phyloP scores from a whole-genome alignment of 495 filamentous ascomycete species.

The Xylaria acuta region DNA sequence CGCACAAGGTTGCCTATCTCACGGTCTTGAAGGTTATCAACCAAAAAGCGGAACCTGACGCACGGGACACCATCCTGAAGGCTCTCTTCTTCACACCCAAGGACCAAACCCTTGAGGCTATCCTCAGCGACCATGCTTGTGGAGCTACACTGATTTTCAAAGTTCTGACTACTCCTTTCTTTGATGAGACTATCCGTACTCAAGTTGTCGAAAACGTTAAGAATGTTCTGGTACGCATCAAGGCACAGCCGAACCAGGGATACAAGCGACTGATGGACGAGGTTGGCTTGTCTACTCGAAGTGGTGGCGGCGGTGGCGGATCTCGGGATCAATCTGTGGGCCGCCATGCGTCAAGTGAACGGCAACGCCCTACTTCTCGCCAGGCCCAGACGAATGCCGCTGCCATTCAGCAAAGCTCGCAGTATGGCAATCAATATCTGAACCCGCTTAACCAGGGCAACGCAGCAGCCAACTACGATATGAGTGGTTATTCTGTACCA shows the following conservation, averaged over 20 bases:
- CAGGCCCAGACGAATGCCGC: slow-evolving; percentile 53
- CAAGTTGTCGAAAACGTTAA: slow-evolving; percentile 92
- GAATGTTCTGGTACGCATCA: slow-evolving; percentile 85
- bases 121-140: slow-evolving; percentile 87
- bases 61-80: slow-evolving; percentile 88
- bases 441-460: slow-evolving; percentile 48
- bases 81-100: slow-evolving; percentile 94
- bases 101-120: slow-evolving; percentile 87
- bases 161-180: slow-evolving; percentile 95
- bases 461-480: slow-evolving; percentile 47
- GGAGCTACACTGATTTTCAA: slow-evolving; percentile 98
- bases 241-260: slow-evolving; percentile 91
- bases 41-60: slow-evolving; percentile 92
- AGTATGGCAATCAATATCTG: slow-evolving; percentile 50
- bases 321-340: slow-evolving; percentile 52
- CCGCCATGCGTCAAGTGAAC: slow-evolving; percentile 45
- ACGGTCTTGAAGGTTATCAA: slow-evolving; percentile 99
- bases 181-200: slow-evolving; percentile 86
- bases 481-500: slow-evolving; percentile 57
- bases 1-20: slow-evolving; percentile 97
- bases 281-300: slow-evolving; percentile 77
- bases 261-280: slow-evolving; percentile 99
- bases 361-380: slow-evolving; percentile 62
- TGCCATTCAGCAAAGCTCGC: slow-evolving; percentile 51
- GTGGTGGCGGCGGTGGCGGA: slow-evolving; percentile 44